A percentile compares a stretch with the other conserved stretches of the same genome.
Conservation (phyloP, 495 filamentous ascomycete genomes). For the Aspergillus steynii region DNA sequence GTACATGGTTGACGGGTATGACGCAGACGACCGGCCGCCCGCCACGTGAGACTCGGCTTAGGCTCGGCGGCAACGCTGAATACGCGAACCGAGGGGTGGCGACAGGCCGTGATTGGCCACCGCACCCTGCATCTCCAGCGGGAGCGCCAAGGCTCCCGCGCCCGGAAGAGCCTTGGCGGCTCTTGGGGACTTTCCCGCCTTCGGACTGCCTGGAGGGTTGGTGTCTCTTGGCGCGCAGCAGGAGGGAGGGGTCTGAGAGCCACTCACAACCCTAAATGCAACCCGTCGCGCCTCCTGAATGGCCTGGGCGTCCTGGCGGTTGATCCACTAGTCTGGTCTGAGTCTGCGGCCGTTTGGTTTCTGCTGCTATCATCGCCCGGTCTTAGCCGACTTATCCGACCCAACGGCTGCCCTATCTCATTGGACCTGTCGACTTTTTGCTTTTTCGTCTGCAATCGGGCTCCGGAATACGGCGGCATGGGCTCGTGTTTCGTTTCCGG, state of each 20-base stretch:
- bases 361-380: slow-evolving; percentile 1
- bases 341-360: neutral
- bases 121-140: slow-evolving; percentile 19
- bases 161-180: slow-evolving; percentile 32
- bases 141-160: slow-evolving; percentile 28
- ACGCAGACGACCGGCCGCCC: slow-evolving; percentile 28
- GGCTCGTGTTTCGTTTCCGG: slow-evolving; percentile 12
- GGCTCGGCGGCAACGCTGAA: slow-evolving; percentile 18
- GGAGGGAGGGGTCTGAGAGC: slow-evolving; percentile 27
- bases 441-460: slow-evolving; percentile 4
- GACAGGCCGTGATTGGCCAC: slow-evolving; percentile 19
- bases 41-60: slow-evolving; percentile 25
- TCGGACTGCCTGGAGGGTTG: slow-evolving; percentile 19
- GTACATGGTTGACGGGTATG: slow-evolving; percentile 16
- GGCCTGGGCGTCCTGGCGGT: neutral
- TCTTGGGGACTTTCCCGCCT: slow-evolving; percentile 22
- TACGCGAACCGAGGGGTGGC: slow-evolving; percentile 1
- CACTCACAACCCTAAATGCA: slow-evolving; percentile 30
- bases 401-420: slow-evolving; percentile 13
- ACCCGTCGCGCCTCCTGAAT: slow-evolving; percentile 15
- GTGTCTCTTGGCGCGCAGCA: slow-evolving; percentile 30
- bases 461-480: neutral
- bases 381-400: slow-evolving; percentile 21
- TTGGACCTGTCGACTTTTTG: slow-evolving; percentile 15
- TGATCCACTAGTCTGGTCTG: slow-evolving; percentile 6